Conservation (phyloP, 768 basidiomycete species). For the Wakefieldia striispora region DNA sequence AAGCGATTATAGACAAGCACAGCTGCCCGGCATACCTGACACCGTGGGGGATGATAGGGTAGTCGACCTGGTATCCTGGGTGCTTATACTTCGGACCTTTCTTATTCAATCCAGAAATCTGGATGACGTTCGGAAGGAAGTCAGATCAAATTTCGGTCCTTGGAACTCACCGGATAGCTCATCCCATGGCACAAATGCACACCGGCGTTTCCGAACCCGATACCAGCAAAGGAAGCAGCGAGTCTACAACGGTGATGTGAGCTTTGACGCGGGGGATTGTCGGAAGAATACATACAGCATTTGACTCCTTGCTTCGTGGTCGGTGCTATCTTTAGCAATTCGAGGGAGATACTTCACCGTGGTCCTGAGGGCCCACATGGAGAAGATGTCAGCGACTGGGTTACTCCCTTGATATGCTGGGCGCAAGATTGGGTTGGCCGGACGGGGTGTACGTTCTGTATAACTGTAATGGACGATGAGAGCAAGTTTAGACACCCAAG, state of each 20-base stretch:
- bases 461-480: constrained; percentile 50
- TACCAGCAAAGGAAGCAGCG: constrained; percentile 92
- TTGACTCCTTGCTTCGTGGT: constrained; percentile 80
- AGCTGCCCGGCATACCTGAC: constrained; percentile 50
- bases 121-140: constrained; percentile 2
- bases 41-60: constrained; percentile 93
- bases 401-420: constrained; percentile 95
- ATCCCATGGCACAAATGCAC: constrained; percentile 90
- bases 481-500: background rate
- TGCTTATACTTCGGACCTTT: constrained; percentile 90
- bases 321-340: constrained; percentile 73
- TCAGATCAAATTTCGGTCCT: background rate
- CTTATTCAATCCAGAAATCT: constrained; percentile 96
- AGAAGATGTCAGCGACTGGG: constrained; percentile 94
- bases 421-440: constrained; percentile 83
- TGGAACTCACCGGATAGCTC: constrained; percentile 70
- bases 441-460: constrained; percentile 85
- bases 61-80: constrained; percentile 80
- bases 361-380: constrained; percentile 87
- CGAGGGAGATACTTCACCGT: constrained; percentile 88
- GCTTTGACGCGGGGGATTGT: background rate
- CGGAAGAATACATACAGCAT: constrained; percentile 67
- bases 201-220: constrained; percentile 92
- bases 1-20: background rate
- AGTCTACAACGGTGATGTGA: constrained; percentile 45